Percentiles rank a stretch among this genome's conserved stretches.
Conservation (phyloP, 805 yeast species). For the Zygosaccharomyces lentus region DNA sequence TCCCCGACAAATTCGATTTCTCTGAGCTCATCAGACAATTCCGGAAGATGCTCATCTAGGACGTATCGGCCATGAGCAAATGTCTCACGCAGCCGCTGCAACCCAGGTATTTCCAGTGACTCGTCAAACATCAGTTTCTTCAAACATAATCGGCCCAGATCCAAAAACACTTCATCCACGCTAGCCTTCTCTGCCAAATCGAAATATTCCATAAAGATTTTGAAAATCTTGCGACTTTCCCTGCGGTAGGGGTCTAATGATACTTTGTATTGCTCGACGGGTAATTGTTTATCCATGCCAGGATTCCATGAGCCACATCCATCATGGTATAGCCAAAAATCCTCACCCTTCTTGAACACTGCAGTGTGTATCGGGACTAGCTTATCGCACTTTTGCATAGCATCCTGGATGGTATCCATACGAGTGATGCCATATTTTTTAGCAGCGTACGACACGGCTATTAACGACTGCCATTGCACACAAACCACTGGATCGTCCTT, state of each 20-base stretch:
- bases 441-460: slow-evolving; percentile 91
- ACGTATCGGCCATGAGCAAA: slow-evolving; percentile 26
- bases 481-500: slow-evolving; percentile 83
- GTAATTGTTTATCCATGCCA: slow-evolving; percentile 47
- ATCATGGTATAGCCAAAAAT: slow-evolving; percentile 69
- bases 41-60: slow-evolving; percentile 26
- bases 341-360: slow-evolving; percentile 82
- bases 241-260: slow-evolving; percentile 87
- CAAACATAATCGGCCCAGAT: slow-evolving; percentile 66
- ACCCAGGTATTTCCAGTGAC: slow-evolving; percentile 2
- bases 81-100: slow-evolving; percentile 15
- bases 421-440: slow-evolving; percentile 75
- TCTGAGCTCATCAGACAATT: slow-evolving; percentile 20
- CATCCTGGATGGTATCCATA: slow-evolving; percentile 66
- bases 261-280: slow-evolving; percentile 72
- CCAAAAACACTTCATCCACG: slow-evolving; percentile 89
- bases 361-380: slow-evolving; percentile 87
- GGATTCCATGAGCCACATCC: slow-evolving; percentile 34
- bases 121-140: slow-evolving; percentile 34
- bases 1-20: slow-evolving; percentile 21
- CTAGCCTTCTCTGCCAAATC: slow-evolving; percentile 86
- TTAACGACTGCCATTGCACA: slow-evolving; percentile 85
- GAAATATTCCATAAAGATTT: slow-evolving; percentile 57
- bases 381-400: slow-evolving; percentile 69
- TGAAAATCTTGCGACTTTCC: slow-evolving; percentile 75